Percentiles rank a stretch among this genome's conserved stretches.
phyloP scores from a whole-genome alignment of 2,329 filamentous ascomycete genomes.

The Hypoxylon sp. region DNA sequence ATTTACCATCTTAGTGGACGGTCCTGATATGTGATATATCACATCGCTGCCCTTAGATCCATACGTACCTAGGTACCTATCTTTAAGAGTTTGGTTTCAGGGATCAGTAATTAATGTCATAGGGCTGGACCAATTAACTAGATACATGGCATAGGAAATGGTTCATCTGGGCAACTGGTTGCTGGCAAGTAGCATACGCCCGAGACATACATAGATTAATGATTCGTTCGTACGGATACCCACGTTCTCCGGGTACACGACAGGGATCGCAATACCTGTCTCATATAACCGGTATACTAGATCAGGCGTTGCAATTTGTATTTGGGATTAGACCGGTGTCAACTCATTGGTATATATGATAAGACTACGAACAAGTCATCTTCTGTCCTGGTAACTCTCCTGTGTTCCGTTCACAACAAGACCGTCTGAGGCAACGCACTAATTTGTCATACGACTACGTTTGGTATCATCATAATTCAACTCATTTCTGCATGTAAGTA shows the following conservation, averaged over 20 bases:
- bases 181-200: background rate
- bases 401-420: no score
- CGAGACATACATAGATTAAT: background rate
- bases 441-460: background rate
- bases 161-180: background rate
- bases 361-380: no score
- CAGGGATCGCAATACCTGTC: background rate
- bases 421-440: no score
- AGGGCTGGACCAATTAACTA: background rate
- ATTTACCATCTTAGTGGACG: background rate
- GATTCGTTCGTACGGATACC: background rate
- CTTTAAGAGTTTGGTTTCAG: background rate
- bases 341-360: no score
- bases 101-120: background rate
- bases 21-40: background rate
- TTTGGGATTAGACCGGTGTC: no score
- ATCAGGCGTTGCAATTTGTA: no score
- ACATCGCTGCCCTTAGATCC: background rate
- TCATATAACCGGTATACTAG: no score
- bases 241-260: constrained; percentile 3
- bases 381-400: no score
- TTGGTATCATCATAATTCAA: background rate
- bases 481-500: background rate
- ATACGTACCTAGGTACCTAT: background rate
- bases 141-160: background rate